A percentile compares a stretch with the other conserved stretches of the same genome.
phyloP scores from a whole-genome alignment of 75 land plant genomes.

The Cupressus sempervirens region DNA sequence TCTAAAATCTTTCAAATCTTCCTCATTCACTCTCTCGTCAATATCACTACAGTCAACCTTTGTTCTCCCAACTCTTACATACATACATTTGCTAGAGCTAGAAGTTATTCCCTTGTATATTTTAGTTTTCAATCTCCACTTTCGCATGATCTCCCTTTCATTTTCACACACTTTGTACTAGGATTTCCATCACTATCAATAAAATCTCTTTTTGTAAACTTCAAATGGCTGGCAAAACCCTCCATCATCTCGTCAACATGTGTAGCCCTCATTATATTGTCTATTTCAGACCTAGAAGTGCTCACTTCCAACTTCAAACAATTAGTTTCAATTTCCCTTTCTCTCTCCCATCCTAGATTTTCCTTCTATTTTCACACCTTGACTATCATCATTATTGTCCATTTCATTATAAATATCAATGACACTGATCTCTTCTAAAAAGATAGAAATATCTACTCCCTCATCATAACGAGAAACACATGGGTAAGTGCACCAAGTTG shows the following conservation, averaged over 20 bases:
- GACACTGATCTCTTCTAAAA: background rate
- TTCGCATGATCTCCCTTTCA: conserved; percentile 56
- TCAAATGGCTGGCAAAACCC: no score
- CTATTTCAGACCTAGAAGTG: background rate
- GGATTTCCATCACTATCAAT: background rate
- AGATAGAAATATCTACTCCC: background rate
- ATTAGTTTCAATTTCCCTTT: background rate
- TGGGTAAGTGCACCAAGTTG: no score
- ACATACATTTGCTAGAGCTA: background rate
- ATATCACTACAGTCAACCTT: conserved; percentile 2
- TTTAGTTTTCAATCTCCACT: conserved; percentile 3
- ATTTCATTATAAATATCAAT: background rate
- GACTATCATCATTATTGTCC: background rate
- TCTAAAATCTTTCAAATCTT: conserved; percentile 42
- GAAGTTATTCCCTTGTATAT: background rate
- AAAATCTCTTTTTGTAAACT: background rate
- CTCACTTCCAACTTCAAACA: background rate
- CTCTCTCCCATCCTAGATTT: conserved; percentile 54
- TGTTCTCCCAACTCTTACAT: conserved; percentile 4
- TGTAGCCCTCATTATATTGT: background rate
- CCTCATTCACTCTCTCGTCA: conserved; percentile 21
- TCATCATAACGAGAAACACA: background rate
- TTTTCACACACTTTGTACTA: background rate
- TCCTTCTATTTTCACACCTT: conserved; percentile 22
- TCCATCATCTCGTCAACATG: background rate